Percentiles rank a stretch among this genome's conserved stretches.
Conservation (phyloP, 2,329 filamentous ascomycete species). For the Exophiala sp. region DNA sequence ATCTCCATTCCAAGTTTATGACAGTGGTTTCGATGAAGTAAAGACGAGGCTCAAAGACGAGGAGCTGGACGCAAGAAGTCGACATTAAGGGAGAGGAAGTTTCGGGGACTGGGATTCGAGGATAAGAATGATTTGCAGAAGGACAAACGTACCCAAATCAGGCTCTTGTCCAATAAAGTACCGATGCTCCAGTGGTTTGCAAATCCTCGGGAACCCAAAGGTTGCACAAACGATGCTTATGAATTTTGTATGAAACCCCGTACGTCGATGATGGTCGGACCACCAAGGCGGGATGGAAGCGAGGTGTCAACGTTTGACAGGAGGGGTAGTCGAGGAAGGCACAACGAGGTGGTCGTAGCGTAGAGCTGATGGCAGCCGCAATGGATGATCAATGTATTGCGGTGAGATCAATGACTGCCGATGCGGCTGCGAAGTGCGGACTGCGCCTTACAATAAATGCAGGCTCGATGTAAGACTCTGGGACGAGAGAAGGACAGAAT, state of each 20-base stretch:
- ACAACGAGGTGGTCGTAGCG: slow-evolving; percentile 12
- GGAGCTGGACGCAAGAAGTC: neutral
- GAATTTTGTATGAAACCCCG: slow-evolving; percentile 10
- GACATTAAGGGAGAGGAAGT: neutral
- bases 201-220: slow-evolving; percentile 6
- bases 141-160: slow-evolving; percentile 4
- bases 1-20: no score
- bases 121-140: neutral
- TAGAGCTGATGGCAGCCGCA: slow-evolving; percentile 21
- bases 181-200: slow-evolving; percentile 6
- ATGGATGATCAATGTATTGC: neutral
- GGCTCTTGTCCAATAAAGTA: neutral
- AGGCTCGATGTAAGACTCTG: slow-evolving; percentile 20
- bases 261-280: slow-evolving; percentile 7
- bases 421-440: slow-evolving; percentile 1
- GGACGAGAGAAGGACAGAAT: slow-evolving; percentile 24
- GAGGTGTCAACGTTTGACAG: slow-evolving; percentile 8
- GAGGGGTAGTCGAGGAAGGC: slow-evolving; percentile 4
- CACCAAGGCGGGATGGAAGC: slow-evolving; percentile 10
- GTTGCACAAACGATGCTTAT: slow-evolving; percentile 8
- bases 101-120: neutral
- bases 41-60: neutral
- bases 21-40: no score
- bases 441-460: neutral
- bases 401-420: slow-evolving; percentile 2